phyloP scores from a whole-genome alignment of 768 basidiomycete genomes.

The Botryobasidium botryosum region DNA sequence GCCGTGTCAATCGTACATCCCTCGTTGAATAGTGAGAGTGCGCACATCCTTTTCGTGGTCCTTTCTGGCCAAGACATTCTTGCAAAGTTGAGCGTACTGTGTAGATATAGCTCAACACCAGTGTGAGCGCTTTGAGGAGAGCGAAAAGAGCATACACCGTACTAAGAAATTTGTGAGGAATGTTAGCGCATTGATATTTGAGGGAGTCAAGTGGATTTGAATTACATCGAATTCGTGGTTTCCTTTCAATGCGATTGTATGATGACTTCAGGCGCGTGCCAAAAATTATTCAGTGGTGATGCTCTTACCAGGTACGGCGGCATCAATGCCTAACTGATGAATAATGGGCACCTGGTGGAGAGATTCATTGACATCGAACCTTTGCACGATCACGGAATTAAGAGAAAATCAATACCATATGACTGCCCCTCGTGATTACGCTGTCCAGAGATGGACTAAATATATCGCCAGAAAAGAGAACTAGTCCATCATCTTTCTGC shows the following conservation, averaged over 20 bases:
- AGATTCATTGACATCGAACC: background rate
- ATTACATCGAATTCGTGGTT: slow-evolving; percentile 75
- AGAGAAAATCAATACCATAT: slow-evolving; percentile 62
- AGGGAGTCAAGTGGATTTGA: background rate
- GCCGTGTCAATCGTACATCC: too few relatives aligned
- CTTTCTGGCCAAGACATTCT: background rate
- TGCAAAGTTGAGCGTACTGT: background rate
- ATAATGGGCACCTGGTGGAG: too few relatives aligned
- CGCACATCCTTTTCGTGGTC: too few relatives aligned
- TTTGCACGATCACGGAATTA: too few relatives aligned
- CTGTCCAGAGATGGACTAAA: slow-evolving; percentile 80
- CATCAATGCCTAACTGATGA: slow-evolving; percentile 58
- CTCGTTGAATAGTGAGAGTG: too few relatives aligned
- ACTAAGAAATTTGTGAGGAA: slow-evolving; percentile 1
- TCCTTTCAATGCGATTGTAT: slow-evolving; percentile 26
- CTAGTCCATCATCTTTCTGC: slow-evolving; percentile 42
- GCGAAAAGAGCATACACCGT: slow-evolving; percentile 25
- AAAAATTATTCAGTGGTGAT: slow-evolving; percentile 30
- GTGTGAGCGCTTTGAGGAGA: slow-evolving; percentile 59
- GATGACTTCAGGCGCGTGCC: background rate
- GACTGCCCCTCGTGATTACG: slow-evolving; percentile 57
- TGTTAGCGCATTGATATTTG: too few relatives aligned
- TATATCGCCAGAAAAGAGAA: slow-evolving; percentile 78
- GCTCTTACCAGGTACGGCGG: slow-evolving; percentile 61
- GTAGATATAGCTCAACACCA: slow-evolving; percentile 22